phyloP scores from a whole-genome alignment of 2,329 filamentous ascomycete genomes.

The Penicillium frequentans region DNA sequence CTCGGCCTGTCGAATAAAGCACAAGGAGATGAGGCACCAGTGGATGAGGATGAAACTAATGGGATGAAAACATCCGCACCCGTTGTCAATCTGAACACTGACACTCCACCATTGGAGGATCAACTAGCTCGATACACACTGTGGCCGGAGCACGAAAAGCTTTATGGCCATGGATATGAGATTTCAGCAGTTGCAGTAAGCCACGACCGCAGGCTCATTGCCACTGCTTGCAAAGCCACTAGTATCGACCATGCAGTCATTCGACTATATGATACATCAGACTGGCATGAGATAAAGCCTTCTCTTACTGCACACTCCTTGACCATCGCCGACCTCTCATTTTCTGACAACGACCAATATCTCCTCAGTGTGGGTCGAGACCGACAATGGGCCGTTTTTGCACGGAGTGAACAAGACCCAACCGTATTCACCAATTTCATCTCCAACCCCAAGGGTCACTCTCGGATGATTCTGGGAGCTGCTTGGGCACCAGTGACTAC shows the following conservation, averaged over 20 bases:
- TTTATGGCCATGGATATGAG: constrained; percentile 97
- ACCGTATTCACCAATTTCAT: constrained; percentile 59
- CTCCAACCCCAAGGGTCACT: constrained; percentile 79
- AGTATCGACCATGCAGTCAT: constrained; percentile 94
- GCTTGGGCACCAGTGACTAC: constrained; percentile 68
- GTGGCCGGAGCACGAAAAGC: constrained; percentile 94
- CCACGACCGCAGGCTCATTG: constrained; percentile 72
- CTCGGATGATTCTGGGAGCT: constrained; percentile 87
- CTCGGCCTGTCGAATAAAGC: constrained; percentile 96
- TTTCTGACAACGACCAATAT: constrained; percentile 70
- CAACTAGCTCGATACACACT: constrained; percentile 85
- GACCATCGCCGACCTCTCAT: constrained; percentile 79
- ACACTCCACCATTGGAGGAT: constrained; percentile 84
- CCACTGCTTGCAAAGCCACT: constrained; percentile 89
- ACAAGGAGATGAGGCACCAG: constrained; percentile 52
- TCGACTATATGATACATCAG: constrained; percentile 79
- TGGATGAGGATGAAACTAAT: constrained; percentile 42
- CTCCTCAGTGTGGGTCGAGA: constrained; percentile 90
- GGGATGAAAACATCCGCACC: constrained; percentile 31
- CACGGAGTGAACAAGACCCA: constrained; percentile 45
- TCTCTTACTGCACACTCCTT: constrained; percentile 81
- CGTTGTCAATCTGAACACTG: constrained; percentile 52
- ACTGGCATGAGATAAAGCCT: constrained; percentile 85
- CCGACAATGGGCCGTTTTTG: constrained; percentile 85
- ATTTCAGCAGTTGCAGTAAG: constrained; percentile 83